Conservation (phyloP, 192 early-diverging fungal species). For the Coemansia sp. region DNA sequence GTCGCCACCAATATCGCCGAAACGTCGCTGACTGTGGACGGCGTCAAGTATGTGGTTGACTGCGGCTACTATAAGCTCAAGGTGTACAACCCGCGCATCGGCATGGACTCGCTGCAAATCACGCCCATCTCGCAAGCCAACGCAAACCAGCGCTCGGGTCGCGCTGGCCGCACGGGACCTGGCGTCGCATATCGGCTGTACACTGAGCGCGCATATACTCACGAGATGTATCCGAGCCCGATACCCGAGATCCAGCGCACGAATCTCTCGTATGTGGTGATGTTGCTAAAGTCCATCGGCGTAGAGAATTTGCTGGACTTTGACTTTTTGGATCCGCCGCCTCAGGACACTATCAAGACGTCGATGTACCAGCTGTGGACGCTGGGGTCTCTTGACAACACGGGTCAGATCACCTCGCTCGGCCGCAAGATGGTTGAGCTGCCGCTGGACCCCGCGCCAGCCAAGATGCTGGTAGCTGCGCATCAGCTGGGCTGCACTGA, state of each 20-base stretch:
- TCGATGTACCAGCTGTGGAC: slow-evolving; percentile 96
- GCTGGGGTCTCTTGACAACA: slow-evolving; percentile 88
- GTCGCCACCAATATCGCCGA: slow-evolving; percentile 99
- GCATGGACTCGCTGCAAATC: slow-evolving; percentile 96
- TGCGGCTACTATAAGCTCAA: slow-evolving; percentile 97
- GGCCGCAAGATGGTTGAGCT: slow-evolving; percentile 96
- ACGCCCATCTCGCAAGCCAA: slow-evolving; percentile 95
- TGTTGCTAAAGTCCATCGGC: slow-evolving; percentile 95
- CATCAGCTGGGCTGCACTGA: slow-evolving; percentile 89
- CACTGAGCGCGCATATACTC: slow-evolving; percentile 88
- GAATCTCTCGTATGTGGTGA: slow-evolving; percentile 89
- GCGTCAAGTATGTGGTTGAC: slow-evolving; percentile 96
- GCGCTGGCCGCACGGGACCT: slow-evolving; percentile 95
- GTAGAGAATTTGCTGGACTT: slow-evolving; percentile 91
- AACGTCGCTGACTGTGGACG: slow-evolving; percentile 98
- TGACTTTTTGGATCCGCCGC: slow-evolving; percentile 98
- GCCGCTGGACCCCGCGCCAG: slow-evolving; percentile 92
- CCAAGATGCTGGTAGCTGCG: slow-evolving; percentile 92
- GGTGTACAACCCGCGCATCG: slow-evolving; percentile 93
- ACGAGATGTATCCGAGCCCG: slow-evolving; percentile 95
- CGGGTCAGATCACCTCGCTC: slow-evolving; percentile 87
- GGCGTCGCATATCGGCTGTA: slow-evolving; percentile 96
- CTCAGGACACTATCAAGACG: slow-evolving; percentile 86
- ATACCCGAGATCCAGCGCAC: slow-evolving; percentile 98
- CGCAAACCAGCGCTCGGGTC: slow-evolving; percentile 93